Evolutionary conservation across 2,329 filamentous ascomycete species (phyloP).

Genomic region (Knufia fluminis): DNA sequence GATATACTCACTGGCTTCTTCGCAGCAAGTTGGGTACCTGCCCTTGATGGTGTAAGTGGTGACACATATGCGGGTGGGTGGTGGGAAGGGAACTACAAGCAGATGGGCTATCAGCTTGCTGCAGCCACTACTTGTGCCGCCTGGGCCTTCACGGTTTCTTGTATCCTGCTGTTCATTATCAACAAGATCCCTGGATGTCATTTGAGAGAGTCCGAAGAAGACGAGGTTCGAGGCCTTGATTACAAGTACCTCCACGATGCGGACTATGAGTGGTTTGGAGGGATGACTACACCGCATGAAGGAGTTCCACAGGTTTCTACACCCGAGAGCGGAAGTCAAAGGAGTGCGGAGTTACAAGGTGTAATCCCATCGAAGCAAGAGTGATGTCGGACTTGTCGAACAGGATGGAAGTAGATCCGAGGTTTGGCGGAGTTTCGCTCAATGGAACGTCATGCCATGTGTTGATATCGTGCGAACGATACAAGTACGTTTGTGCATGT

Average conservation of each 20-base stretch:
- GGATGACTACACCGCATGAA: neutral
- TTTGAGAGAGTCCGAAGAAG: conserved; percentile 46
- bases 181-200: conserved; percentile 51
- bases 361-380: neutral
- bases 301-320: neutral
- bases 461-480: no score
- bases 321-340: neutral
- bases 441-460: no score
- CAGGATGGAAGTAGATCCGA: no score
- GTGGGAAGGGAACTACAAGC: conserved; percentile 45
- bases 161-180: conserved; percentile 45
- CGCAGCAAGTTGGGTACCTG: conserved; percentile 41
- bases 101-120: conserved; percentile 50
- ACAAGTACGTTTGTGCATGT: no score
- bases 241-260: neutral
- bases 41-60: conserved; percentile 39
- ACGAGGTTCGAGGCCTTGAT: conserved; percentile 47
- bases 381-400: neutral
- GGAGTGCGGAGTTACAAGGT: neutral
- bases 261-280: neutral
- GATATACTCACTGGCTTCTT: conserved; percentile 51
- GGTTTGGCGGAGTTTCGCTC: no score
- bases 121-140: conserved; percentile 47
- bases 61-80: conserved; percentile 41
- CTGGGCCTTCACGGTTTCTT: conserved; percentile 48